Percentiles rank a stretch among this genome's conserved stretches.
phyloP scores from a whole-genome alignment of 306 rosid species.

The Quercus mongolica region DNA sequence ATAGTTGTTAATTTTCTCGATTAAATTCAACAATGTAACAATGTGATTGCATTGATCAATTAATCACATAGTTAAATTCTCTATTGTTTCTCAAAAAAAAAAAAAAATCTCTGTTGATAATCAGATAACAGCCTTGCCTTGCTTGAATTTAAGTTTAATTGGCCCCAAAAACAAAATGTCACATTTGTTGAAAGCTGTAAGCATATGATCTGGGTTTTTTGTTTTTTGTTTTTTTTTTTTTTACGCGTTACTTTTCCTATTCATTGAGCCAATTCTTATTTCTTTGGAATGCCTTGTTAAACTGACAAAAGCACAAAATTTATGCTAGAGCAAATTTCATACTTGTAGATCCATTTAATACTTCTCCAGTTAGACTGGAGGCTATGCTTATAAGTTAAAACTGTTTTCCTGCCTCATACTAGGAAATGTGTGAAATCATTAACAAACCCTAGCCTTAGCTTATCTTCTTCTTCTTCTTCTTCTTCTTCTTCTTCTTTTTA shows the following conservation, averaged over 20 bases:
- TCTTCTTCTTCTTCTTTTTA: too few species aligned
- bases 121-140: too few species aligned
- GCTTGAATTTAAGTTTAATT: too few species aligned
- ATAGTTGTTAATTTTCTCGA: too few species aligned
- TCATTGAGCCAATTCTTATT: neutral
- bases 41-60: too few species aligned
- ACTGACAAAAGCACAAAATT: neutral
- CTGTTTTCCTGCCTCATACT: neutral
- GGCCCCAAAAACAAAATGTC: too few species aligned
- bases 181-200: neutral
- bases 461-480: rapidly evolving
- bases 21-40: too few species aligned
- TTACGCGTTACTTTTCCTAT: neutral
- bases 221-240: too few species aligned
- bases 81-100: too few species aligned
- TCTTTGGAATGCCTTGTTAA: too few species aligned
- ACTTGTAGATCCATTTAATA: neutral
- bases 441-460: neutral
- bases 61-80: too few species aligned
- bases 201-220: neutral
- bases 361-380: neutral
- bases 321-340: neutral
- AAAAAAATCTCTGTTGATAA: too few species aligned
- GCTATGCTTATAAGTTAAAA: neutral
- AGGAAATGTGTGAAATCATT: neutral